Conservation (phyloP, 345 rosid species). For the Fremontodendron californicum region DNA sequence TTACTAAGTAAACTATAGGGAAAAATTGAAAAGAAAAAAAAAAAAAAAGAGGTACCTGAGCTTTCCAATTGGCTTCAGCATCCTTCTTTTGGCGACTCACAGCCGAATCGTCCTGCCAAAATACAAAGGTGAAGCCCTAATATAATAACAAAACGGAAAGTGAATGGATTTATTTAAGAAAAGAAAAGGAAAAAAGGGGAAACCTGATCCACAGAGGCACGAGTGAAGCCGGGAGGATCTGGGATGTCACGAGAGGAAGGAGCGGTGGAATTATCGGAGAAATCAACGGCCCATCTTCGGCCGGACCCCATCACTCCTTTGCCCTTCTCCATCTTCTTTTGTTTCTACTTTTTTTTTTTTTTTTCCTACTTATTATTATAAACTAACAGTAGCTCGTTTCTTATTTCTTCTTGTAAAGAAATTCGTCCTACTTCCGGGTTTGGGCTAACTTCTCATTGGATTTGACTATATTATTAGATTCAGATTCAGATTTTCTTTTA, state of each 20-base stretch:
- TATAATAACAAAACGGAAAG: background rate
- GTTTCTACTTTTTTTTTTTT: background rate
- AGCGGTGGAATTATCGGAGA: conserved; percentile 72
- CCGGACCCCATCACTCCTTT: conserved; percentile 95
- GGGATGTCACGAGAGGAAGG: conserved; percentile 83
- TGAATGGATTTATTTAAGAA: background rate
- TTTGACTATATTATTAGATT: no score
- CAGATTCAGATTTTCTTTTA: no score
- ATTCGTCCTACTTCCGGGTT: no score
- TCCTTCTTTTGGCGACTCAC: conserved; percentile 86
- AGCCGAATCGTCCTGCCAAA: conserved; percentile 78
- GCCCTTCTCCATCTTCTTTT: conserved; percentile 72
- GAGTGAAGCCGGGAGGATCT: conserved; percentile 94
- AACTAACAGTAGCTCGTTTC: no score
- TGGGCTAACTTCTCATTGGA: no score
- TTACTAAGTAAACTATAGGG: background rate
- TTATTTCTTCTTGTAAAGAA: no score
- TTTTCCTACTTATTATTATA: no score
- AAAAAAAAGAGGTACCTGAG: conserved; percentile 53
- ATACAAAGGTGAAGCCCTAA: background rate
- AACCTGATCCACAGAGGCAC: conserved; percentile 89
- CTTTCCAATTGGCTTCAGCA: conserved; percentile 94
- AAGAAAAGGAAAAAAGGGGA: background rate
- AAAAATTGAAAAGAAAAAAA: no score
- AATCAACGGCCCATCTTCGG: conserved; percentile 95